phyloP scores from a whole-genome alignment of 2,329 filamentous ascomycete species.

The Blastomyces silverae region DNA sequence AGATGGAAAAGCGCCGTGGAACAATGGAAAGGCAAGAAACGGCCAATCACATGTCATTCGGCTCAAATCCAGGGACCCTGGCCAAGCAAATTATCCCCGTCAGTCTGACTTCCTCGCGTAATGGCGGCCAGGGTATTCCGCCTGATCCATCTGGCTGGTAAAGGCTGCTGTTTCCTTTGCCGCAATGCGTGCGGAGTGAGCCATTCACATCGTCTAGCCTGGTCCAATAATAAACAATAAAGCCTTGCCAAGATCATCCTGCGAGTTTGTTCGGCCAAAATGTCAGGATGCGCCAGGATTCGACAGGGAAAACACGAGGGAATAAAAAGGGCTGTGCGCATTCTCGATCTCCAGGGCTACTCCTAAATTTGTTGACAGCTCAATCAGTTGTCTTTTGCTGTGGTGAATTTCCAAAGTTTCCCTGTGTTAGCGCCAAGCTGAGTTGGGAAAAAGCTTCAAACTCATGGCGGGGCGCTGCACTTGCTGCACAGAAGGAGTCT shows the following conservation, averaged over 20 bases:
- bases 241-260: not conserved
- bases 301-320: not conserved
- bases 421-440: no score
- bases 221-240: not conserved
- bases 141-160: slow-evolving; percentile 13
- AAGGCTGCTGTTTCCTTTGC: not conserved
- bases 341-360: not conserved
- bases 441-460: no score
- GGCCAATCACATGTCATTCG: slow-evolving; percentile 10
- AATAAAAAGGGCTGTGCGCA: not conserved
- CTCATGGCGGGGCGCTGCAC: no score
- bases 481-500: not conserved
- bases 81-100: not conserved
- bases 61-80: not conserved
- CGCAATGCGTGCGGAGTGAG: not conserved
- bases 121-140: slow-evolving; percentile 3
- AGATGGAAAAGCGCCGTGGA: not conserved
- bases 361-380: not conserved
- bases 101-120: not conserved
- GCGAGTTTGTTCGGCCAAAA: not conserved
- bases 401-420: not conserved
- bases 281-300: not conserved
- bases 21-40: not conserved
- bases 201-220: not conserved
- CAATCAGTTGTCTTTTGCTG: not conserved